phyloP scores from a whole-genome alignment of 345 rosid species.

The Psidium guajava region DNA sequence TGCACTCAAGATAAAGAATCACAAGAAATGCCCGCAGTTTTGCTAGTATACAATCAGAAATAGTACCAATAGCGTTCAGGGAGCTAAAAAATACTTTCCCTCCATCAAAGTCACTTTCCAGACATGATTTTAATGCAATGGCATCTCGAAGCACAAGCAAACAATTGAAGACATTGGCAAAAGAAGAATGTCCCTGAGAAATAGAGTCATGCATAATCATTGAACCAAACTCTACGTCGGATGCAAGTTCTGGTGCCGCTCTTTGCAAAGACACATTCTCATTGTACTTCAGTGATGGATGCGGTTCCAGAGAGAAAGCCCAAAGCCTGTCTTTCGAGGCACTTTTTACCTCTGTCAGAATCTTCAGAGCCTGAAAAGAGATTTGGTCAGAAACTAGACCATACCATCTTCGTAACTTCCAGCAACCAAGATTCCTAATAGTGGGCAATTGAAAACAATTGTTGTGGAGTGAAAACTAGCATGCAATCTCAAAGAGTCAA shows the following conservation, averaged over 20 bases:
- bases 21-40: slow-evolving; percentile 65
- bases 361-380: slow-evolving; percentile 49
- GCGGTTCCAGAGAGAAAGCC: slow-evolving; percentile 37
- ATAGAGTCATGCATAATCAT: slow-evolving; percentile 7
- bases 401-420: background rate
- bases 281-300: slow-evolving; percentile 17
- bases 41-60: slow-evolving; percentile 59
- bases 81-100: slow-evolving; percentile 54
- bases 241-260: slow-evolving; percentile 1
- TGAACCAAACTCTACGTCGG: slow-evolving; percentile 29
- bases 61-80: slow-evolving; percentile 44
- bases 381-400: background rate
- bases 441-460: background rate
- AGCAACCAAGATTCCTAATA: background rate
- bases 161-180: slow-evolving; percentile 25
- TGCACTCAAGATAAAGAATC: slow-evolving; percentile 61
- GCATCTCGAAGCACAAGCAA: slow-evolving; percentile 57
- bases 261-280: slow-evolving; percentile 13
- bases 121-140: slow-evolving; percentile 23
- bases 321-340: slow-evolving; percentile 30
- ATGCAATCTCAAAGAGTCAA: background rate
- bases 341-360: slow-evolving; percentile 44
- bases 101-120: slow-evolving; percentile 19
- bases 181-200: slow-evolving; percentile 17
- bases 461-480: background rate